Conservation (phyloP, 345 rosid genomes). For the Cardamine resedifolia region DNA sequence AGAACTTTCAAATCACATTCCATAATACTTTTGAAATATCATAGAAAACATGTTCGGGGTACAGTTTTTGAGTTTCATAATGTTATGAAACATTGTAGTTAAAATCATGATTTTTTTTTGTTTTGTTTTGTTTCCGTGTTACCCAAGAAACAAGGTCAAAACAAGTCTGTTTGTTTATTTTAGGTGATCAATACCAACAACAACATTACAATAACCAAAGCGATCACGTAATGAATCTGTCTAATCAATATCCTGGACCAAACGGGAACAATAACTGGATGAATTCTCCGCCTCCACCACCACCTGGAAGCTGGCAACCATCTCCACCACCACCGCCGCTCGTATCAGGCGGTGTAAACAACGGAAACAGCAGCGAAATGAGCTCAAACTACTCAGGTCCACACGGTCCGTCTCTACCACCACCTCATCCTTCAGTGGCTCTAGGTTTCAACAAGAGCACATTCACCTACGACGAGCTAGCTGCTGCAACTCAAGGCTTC, state of each 20-base stretch:
- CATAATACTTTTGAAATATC: neutral
- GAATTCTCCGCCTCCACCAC: conserved; percentile 36
- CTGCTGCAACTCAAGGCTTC: conserved; percentile 73
- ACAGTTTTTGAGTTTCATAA: neutral
- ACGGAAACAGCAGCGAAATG: conserved; percentile 48
- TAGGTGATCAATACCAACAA: conserved; percentile 41
- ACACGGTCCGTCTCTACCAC: conserved; percentile 53
- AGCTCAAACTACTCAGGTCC: conserved; percentile 61
- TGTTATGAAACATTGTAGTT: neutral
- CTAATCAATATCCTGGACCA: conserved; percentile 42
- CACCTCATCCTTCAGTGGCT: conserved; percentile 58
- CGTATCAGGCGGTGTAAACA: conserved; percentile 25
- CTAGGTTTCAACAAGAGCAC: conserved; percentile 59
- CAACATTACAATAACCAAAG: conserved; percentile 40
- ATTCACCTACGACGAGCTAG: conserved; percentile 75
- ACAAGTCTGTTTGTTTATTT: neutral
- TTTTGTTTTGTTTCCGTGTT: neutral
- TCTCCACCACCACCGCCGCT: conserved; percentile 39
- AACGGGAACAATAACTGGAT: conserved; percentile 41
- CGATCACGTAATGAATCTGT: conserved; percentile 33
- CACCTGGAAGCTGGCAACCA: conserved; percentile 47
- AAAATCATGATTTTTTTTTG: neutral
- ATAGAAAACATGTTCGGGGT: neutral
- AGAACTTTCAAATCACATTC: conserved; percentile 2
- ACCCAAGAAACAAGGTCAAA: conserved; percentile 21